phyloP scores from a whole-genome alignment of 768 basidiomycete genomes.

The Royoungia palumana region DNA sequence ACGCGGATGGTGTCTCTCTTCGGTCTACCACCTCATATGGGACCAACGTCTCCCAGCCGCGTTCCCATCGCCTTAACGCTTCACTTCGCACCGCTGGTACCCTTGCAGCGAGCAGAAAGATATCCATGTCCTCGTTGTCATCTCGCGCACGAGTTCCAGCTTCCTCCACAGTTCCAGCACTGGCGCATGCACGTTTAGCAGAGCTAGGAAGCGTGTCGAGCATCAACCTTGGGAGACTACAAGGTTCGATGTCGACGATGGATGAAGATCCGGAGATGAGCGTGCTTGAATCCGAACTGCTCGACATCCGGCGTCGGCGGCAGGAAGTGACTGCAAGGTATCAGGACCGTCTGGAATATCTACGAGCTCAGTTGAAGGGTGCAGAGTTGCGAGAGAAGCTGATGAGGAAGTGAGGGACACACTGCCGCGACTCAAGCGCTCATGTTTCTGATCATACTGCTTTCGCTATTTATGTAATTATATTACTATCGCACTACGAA shows the following conservation, averaged over 20 bases:
- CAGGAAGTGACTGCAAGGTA: conserved; percentile 72
- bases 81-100: conserved; percentile 34
- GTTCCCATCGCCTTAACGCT: conserved; percentile 42
- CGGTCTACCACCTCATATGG: conserved; percentile 50
- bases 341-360: conserved; percentile 71
- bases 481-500: background rate
- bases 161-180: conserved; percentile 31
- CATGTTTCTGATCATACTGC: conserved; percentile 6
- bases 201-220: conserved; percentile 40
- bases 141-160: conserved; percentile 42
- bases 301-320: conserved; percentile 64
- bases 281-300: conserved; percentile 55
- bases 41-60: conserved; percentile 46
- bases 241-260: conserved; percentile 16
- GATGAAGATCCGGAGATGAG: conserved; percentile 37
- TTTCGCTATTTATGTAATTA: conserved; percentile 15
- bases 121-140: conserved; percentile 59
- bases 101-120: conserved; percentile 46
- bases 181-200: conserved; percentile 28
- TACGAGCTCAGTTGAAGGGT: conserved; percentile 78
- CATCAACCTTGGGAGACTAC: conserved; percentile 50
- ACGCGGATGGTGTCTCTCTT: conserved; percentile 51
- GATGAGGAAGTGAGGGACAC: conserved; percentile 47
- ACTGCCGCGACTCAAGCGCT: conserved; percentile 5
- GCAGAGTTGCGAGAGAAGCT: conserved; percentile 83